Evolutionary conservation across 2,329 filamentous ascomycete species (phyloP).

Genomic region (Fusarium miscanthi): DNA sequence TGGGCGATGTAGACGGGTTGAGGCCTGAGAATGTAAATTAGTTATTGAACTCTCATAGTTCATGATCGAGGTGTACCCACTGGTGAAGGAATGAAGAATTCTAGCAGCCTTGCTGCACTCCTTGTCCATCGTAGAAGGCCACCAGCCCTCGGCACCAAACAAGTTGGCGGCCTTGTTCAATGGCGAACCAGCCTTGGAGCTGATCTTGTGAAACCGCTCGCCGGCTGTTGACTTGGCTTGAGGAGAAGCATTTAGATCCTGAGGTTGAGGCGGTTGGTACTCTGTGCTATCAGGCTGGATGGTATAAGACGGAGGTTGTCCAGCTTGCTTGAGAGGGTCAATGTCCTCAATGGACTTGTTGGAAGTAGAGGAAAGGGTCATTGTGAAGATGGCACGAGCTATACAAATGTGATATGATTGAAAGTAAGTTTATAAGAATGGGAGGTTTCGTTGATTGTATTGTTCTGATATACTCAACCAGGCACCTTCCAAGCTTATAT

Average conservation of each 20-base stretch:
- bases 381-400: neutral
- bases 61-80: slow-evolving; percentile 40
- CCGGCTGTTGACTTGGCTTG: slow-evolving; percentile 55
- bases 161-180: slow-evolving; percentile 76
- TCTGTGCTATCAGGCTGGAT: slow-evolving; percentile 17
- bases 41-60: neutral
- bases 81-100: slow-evolving; percentile 79
- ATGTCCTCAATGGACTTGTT: slow-evolving; percentile 29
- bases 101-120: slow-evolving; percentile 81
- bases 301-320: slow-evolving; percentile 39
- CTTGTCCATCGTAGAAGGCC: slow-evolving; percentile 78
- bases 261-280: slow-evolving; percentile 7
- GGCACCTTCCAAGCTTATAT: slow-evolving; percentile 35
- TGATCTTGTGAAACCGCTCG: slow-evolving; percentile 71
- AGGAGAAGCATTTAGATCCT: neutral
- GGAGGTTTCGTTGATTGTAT: neutral
- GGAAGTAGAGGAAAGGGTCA: slow-evolving; percentile 34
- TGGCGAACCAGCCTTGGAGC: slow-evolving; percentile 73
- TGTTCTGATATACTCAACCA: neutral
- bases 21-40: slow-evolving; percentile 38
- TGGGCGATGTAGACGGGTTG: slow-evolving; percentile 30
- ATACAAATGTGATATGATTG: accelerated
- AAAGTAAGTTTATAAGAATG: neutral
- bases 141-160: slow-evolving; percentile 78
- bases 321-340: slow-evolving; percentile 39